Percentiles rank a stretch among this genome's conserved stretches.
Conservation (phyloP, 495 filamentous ascomycete genomes). For the Penicillium manginii region DNA sequence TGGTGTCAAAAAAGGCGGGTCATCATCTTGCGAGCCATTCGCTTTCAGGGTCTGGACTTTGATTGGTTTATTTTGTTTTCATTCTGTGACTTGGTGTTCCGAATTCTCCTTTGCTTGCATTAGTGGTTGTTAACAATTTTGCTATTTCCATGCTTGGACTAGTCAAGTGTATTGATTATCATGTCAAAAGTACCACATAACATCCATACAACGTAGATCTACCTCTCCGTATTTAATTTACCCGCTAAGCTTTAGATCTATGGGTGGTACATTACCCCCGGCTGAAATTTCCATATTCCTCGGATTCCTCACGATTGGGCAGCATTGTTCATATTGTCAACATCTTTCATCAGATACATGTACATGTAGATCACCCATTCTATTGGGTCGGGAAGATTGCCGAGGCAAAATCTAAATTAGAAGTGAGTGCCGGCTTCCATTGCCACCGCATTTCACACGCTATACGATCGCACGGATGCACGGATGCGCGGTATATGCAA, state of each 20-base stretch:
- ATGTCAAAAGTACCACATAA: not conserved
- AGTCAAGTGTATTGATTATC: slow-evolving; percentile 17
- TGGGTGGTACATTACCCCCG: not conserved
- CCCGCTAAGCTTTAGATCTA: slow-evolving; percentile 12
- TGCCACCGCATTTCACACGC: not conserved
- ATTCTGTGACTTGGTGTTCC: slow-evolving; percentile 2
- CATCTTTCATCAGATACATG: not conserved
- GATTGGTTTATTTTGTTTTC: slow-evolving; percentile 10
- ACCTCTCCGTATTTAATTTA: not conserved
- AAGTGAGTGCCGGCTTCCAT: slow-evolving; percentile 2
- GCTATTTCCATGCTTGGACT: not conserved
- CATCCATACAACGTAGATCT: not conserved
- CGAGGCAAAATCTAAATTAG: not conserved
- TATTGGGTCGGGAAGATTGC: not conserved
- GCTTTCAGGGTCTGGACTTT: slow-evolving; percentile 1
- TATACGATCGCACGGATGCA: not conserved
- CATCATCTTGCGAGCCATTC: slow-evolving; percentile 6
- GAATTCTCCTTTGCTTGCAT: not conserved
- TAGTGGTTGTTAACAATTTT: not conserved
- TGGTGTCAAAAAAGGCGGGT: slow-evolving; percentile 17
- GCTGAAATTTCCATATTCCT: not conserved
- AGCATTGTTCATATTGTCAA: too few relatives aligned
- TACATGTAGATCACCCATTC: not conserved
- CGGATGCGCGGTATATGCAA: not conserved
- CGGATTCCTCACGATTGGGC: not conserved